These are phyloP conservation scores for Astrothelium subdiscretum DNA, from an alignment of 495 filamentous ascomycete species.

Conservation along the genomic window DNA sequence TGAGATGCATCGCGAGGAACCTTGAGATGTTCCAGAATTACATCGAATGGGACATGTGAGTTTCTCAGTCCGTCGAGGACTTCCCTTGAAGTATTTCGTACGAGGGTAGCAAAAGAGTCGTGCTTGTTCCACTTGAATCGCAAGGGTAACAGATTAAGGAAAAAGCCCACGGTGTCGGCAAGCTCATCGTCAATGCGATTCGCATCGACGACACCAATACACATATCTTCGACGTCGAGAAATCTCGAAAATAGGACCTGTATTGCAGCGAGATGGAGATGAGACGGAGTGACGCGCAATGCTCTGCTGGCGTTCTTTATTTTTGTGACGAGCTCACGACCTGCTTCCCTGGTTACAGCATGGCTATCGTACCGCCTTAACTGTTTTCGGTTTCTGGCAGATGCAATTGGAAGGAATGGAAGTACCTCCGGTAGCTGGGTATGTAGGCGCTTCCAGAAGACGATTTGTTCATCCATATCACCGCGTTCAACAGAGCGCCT, in stretches of 20 bases:
- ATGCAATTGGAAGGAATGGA: too few relatives aligned
- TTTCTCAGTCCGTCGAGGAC: not conserved
- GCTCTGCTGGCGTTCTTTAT: not conserved
- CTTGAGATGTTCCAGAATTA: not conserved
- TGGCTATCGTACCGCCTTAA: too few relatives aligned
- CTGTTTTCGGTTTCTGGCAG: too few relatives aligned
- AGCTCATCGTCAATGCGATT: not conserved
- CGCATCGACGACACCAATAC: slow-evolving; percentile 9
- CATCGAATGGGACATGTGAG: not conserved
- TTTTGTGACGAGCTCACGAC: not conserved
- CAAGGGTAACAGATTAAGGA: not conserved
- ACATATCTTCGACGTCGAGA: slow-evolving; percentile 7
- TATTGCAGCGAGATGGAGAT: slow-evolving; percentile 34
- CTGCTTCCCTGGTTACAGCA: too few relatives aligned
- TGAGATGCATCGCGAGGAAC: not conserved
- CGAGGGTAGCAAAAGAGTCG: too few relatives aligned
- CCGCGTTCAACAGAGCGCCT: too few relatives aligned
- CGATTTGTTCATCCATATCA: too few relatives aligned
- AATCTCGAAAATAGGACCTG: slow-evolving; percentile 23
- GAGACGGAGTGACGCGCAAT: slow-evolving; percentile 25
- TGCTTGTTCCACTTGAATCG: not conserved
- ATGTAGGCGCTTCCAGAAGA: too few relatives aligned
- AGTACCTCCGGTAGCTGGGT: too few relatives aligned
- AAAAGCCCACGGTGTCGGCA: not conserved
- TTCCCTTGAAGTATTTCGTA: not conserved